Conservation (phyloP, 2,329 filamentous ascomycete genomes). For the Pseudodiploospora longispora region DNA sequence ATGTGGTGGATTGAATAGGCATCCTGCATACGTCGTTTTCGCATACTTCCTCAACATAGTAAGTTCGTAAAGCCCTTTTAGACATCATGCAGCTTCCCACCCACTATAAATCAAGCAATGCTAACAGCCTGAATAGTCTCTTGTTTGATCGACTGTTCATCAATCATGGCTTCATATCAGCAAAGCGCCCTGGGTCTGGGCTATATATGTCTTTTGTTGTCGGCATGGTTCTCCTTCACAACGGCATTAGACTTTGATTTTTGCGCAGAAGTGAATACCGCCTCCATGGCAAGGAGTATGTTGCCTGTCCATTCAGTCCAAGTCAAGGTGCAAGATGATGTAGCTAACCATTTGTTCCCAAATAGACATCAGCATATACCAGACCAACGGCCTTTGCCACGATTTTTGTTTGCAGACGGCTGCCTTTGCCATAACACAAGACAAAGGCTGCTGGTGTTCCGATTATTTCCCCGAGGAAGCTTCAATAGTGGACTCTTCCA, state of each 20-base stretch:
- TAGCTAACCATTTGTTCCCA: not conserved
- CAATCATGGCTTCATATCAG: constrained; percentile 14
- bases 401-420: constrained; percentile 47
- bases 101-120: too few species aligned
- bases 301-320: not conserved
- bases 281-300: constrained; percentile 23
- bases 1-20: too few species aligned
- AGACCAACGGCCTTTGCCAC: constrained; percentile 63
- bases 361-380: constrained; percentile 47
- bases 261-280: constrained; percentile 32
- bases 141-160: not conserved
- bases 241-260: constrained; percentile 21
- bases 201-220: constrained; percentile 16
- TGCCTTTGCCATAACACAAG: constrained; percentile 62
- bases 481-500: constrained; percentile 27
- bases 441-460: constrained; percentile 64
- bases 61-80: too few species aligned
- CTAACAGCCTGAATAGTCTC: not conserved
- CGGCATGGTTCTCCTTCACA: constrained; percentile 16
- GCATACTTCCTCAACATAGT: too few species aligned
- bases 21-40: too few species aligned
- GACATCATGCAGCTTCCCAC: too few species aligned
- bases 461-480: constrained; percentile 51
- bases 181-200: constrained; percentile 14
- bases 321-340: not conserved